A percentile compares a stretch with the other conserved stretches of the same genome.
These are phyloP conservation scores for Buxus sempervirens DNA, from an alignment of 164 flowering plant genomes.

Conservation along the genomic window DNA sequence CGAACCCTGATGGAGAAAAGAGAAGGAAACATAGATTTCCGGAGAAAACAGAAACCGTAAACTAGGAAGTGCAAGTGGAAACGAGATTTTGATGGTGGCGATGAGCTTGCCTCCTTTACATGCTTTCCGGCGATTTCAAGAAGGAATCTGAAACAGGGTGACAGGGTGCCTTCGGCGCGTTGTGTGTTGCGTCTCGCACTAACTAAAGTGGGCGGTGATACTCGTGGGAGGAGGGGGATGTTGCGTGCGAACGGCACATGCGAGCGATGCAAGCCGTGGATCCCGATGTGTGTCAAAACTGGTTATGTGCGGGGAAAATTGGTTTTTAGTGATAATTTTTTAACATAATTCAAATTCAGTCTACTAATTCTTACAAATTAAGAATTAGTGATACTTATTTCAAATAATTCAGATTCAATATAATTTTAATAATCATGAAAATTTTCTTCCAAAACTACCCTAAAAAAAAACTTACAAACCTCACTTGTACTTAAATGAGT, in stretches of 20 bases:
- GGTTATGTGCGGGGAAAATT: no score
- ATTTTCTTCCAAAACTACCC: no score
- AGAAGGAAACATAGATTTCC: not conserved
- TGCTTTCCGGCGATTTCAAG: constrained; percentile 9
- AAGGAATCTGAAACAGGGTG: not conserved
- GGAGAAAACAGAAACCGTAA: constrained; percentile 2
- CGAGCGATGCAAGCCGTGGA: constrained; percentile 4
- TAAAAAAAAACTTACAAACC: no score
- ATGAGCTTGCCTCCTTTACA: not conserved
- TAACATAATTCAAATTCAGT: no score
- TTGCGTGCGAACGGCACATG: constrained; percentile 1
- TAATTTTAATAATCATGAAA: no score
- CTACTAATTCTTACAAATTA: no score
- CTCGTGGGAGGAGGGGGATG: not conserved
- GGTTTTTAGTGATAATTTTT: no score
- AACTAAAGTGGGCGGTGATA: not conserved
- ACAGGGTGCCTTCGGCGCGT: no score
- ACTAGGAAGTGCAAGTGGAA: not conserved
- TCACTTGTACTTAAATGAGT: no score
- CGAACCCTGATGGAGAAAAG: not conserved
- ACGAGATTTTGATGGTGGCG: not conserved
- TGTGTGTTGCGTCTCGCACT: constrained; percentile 8
- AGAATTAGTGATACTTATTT: no score
- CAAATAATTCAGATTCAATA: no score
- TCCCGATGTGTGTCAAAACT: constrained; percentile 9